Percentiles rank a stretch among this genome's conserved stretches.
Conservation (phyloP, 106 monocot species). For the Xerophyta viscosa region DNA sequence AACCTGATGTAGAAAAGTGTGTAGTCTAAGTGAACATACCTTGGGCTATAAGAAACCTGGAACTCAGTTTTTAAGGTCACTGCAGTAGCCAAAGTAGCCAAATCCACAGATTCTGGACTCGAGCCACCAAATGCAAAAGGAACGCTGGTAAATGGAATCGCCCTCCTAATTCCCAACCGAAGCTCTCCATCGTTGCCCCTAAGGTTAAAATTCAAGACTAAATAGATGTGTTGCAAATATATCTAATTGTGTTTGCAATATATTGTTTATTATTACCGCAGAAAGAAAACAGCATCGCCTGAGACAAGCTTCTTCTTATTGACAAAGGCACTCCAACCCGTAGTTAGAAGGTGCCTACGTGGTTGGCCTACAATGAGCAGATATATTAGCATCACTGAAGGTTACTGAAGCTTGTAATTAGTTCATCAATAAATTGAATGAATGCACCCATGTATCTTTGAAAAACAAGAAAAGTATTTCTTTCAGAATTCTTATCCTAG, state of each 20-base stretch:
- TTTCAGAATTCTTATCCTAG: too few species aligned
- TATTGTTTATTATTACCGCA: slow-evolving; percentile 36
- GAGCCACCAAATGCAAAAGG: slow-evolving; percentile 25
- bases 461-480: too few species aligned
- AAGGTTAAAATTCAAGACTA: neutral
- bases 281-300: slow-evolving; percentile 92
- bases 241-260: too few species aligned
- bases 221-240: neutral
- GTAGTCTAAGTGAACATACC: too few species aligned
- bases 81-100: slow-evolving; percentile 47
- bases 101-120: slow-evolving; percentile 14
- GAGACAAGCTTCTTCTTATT: slow-evolving; percentile 94
- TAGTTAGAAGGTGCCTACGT: slow-evolving; percentile 88
- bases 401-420: neutral
- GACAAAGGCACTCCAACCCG: slow-evolving; percentile 96
- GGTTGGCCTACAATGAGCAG: slow-evolving; percentile 57
- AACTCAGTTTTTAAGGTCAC: slow-evolving; percentile 53
- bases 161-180: slow-evolving; percentile 82
- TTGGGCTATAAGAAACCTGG: slow-evolving; percentile 72
- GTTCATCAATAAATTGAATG: too few species aligned
- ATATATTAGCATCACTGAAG: neutral
- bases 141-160: slow-evolving; percentile 49
- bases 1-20: too few species aligned
- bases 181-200: slow-evolving; percentile 85
- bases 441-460: too few species aligned